Evolutionary conservation across 2,329 filamentous ascomycete species (phyloP).

Genomic region (Pyrenochaeta sp.): DNA sequence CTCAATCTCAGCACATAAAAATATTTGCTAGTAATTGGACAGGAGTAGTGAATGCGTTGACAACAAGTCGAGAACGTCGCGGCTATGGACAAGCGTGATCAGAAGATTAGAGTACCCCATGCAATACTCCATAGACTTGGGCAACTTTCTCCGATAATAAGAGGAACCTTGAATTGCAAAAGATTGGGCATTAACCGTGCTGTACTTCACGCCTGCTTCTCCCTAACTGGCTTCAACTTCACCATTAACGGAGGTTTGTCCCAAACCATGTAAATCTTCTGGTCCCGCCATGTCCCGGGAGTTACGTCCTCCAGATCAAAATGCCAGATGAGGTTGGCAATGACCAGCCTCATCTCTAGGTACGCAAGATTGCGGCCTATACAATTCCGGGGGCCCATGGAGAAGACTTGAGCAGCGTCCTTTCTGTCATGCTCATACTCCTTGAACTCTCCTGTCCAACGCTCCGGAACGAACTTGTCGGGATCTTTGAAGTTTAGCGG

Average conservation of each 20-base stretch:
- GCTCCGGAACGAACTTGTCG: slow-evolving; percentile 13
- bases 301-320: not conserved
- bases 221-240: too few relatives aligned
- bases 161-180: too few relatives aligned
- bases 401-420: slow-evolving; percentile 28
- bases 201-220: too few relatives aligned
- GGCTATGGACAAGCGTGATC: too few relatives aligned
- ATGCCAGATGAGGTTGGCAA: not conserved
- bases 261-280: not conserved
- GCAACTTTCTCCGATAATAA: too few relatives aligned
- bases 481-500: slow-evolving; percentile 10
- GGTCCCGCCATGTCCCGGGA: not conserved
- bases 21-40: too few relatives aligned
- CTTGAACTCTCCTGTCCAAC: slow-evolving; percentile 21
- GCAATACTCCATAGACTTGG: too few relatives aligned
- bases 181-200: too few relatives aligned
- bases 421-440: slow-evolving; percentile 34
- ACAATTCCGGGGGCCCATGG: slow-evolving; percentile 20
- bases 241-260: not conserved
- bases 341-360: slow-evolving; percentile 5
- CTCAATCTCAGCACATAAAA: too few relatives aligned
- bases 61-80: too few relatives aligned
- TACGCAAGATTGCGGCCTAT: slow-evolving; percentile 18
- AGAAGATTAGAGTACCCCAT: too few relatives aligned
- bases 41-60: too few relatives aligned